Evolutionary conservation across 371 early-diverging fungal genomes (phyloP), one percentile per base, ranked within the genome.

Genomic region (Syncephalastrum racemosum): DNA sequence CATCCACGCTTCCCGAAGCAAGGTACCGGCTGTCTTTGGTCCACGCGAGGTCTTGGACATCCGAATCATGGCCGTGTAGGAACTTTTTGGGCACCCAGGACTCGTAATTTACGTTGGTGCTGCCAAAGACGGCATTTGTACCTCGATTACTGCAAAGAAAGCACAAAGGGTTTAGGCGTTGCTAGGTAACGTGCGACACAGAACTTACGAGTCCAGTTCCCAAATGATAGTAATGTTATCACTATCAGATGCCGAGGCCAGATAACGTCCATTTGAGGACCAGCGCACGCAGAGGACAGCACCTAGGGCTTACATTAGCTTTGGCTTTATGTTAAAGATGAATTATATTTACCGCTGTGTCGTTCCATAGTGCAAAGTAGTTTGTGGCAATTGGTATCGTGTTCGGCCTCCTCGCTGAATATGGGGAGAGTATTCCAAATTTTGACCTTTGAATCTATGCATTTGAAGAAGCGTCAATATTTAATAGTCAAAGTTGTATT

Each of bases 1-100:
- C 87, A 68, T 98, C 97, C 19, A 95, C 81, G 50, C 93, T 93
- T 68, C 96, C 93, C 2, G 97, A 92, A 2, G 97, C 97, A 47
- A 98, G 73, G 56, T 86, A 93, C 16, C 78, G 74, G 60, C 90
- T 88, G 50, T 92, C 89, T n/a, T 84, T 86, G 13, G 97, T 92
- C 98, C 98, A 98, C 1, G 93, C 86, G n/a, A 98, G 65, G 58
- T 96, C 95, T 44, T 85, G 85, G 8, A 97, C 95, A 69, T 96
- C 96, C n/a, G 95, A 95, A 55, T 90, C 92, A 63, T 97, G 97
- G 10, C 94, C 95, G 45, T 89, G 78, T n/a, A 97, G 79, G 50
- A 92, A 83, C 50, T 88, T 86, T 23, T 85, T 73, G 10, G 88
- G 85, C 56, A 89, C 75, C 90, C 92, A 97, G 10, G 80, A 77